phyloP scores from a whole-genome alignment of 805 yeast species.

The Monosporozyma aerobia region DNA sequence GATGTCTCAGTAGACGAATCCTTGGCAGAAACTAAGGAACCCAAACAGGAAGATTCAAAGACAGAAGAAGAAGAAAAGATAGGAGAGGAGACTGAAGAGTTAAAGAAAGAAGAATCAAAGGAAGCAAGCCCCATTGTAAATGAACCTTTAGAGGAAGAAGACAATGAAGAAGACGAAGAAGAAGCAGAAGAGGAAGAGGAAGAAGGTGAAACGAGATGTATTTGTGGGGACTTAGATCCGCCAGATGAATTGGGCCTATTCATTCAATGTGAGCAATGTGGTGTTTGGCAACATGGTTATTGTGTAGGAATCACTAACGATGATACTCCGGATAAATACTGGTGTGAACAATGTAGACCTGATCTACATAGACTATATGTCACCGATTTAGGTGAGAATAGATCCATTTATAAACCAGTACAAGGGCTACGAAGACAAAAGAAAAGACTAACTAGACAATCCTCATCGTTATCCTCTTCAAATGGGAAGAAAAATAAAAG shows the following conservation, averaged over 20 bases:
- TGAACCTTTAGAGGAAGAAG: too few relatives aligned
- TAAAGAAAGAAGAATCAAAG: background rate
- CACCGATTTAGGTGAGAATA: conserved; percentile 18
- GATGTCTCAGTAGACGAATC: background rate
- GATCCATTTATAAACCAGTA: conserved; percentile 33
- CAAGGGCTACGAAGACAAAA: conserved; percentile 28
- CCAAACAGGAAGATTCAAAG: too few relatives aligned
- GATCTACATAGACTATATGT: conserved; percentile 48
- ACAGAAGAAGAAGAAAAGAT: too few relatives aligned
- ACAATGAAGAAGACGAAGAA: conserved; percentile 11
- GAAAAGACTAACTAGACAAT: conserved; percentile 18
- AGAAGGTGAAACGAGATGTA: conserved; percentile 38
- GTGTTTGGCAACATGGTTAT: conserved; percentile 96
- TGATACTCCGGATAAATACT: conserved; percentile 82
- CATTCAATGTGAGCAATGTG: conserved; percentile 82
- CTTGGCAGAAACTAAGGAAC: too few relatives aligned
- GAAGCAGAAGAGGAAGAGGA: conserved; percentile 31
- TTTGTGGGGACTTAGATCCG: conserved; percentile 37
- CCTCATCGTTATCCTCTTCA: background rate
- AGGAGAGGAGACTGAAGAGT: too few relatives aligned
- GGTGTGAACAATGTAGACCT: conserved; percentile 90
- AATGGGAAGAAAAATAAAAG: background rate
- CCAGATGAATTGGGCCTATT: conserved; percentile 51
- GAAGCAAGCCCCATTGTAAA: background rate
- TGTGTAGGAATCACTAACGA: conserved; percentile 75